Percentiles rank a stretch among this genome's conserved stretches.
These are phyloP conservation scores for Aspergillus fischeri DNA, from an alignment of 2,329 filamentous ascomycete genomes.

Conservation along the genomic window DNA sequence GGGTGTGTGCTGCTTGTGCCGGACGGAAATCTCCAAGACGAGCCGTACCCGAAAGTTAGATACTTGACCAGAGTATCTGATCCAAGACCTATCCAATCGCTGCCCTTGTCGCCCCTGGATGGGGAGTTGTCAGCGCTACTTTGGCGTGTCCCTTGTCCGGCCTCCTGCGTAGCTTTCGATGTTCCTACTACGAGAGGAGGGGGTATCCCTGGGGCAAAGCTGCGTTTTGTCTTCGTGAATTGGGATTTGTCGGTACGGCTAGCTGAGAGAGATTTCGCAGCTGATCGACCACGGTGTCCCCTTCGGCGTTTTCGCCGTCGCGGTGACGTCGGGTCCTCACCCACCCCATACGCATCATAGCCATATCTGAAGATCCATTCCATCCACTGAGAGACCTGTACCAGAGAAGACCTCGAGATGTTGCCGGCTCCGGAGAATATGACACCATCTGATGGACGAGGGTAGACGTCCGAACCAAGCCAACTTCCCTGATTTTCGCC, in stretches of 20 bases:
- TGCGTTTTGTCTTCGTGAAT: constrained; percentile 17
- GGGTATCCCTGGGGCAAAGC: constrained; percentile 40
- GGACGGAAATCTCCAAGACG: constrained; percentile 42
- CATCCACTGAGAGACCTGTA: constrained; percentile 77
- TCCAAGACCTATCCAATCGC: constrained; percentile 30
- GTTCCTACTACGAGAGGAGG: constrained; percentile 37
- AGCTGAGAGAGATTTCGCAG: constrained; percentile 9
- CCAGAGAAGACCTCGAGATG: constrained; percentile 66
- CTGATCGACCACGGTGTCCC: constrained; percentile 19
- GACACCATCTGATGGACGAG: constrained; percentile 71
- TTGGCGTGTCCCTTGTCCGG: constrained; percentile 9
- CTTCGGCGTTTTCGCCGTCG: constrained; percentile 46
- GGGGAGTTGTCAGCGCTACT: constrained; percentile 15
- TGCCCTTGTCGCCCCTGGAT: constrained; percentile 15
- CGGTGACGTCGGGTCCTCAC: constrained; percentile 68
- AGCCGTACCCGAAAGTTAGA: constrained; percentile 48
- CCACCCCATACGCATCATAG: constrained; percentile 77
- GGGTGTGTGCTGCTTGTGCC: constrained; percentile 24
- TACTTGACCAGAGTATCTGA: constrained; percentile 48
- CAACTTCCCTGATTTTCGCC: constrained; percentile 49
- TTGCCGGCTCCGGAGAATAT: constrained; percentile 79
- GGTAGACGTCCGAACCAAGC: constrained; percentile 68
- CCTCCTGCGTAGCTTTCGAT: constrained; percentile 14
- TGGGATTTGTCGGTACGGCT: constrained; percentile 5
- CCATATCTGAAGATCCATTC: constrained; percentile 83